Conservation (phyloP, 1,139 yeast species). For the Trichomonascaceae sp. region DNA sequence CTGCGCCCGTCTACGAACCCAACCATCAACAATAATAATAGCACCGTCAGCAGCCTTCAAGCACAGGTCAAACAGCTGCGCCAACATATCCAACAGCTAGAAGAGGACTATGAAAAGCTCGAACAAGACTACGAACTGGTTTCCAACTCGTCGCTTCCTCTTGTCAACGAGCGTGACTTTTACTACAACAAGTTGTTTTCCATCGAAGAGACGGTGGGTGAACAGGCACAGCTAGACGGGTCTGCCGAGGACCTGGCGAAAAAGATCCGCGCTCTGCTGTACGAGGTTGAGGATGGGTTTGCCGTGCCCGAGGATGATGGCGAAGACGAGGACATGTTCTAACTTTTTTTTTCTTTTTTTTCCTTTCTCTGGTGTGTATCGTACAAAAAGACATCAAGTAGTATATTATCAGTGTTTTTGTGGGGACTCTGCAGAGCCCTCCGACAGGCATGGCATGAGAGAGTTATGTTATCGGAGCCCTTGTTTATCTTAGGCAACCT, state of each 20-base stretch:
- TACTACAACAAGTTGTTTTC: constrained; percentile 83
- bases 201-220: constrained; percentile 57
- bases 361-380: too few species aligned
- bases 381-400: too few species aligned
- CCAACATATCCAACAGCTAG: constrained; percentile 30
- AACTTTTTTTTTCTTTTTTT: background rate
- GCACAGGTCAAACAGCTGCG: too few species aligned
- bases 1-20: too few species aligned
- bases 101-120: constrained; percentile 33
- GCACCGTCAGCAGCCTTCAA: too few species aligned
- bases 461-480: too few species aligned
- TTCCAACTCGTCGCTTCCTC: constrained; percentile 29
- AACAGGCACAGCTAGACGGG: constrained; percentile 11
- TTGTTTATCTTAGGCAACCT: background rate
- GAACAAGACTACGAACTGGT: constrained; percentile 36
- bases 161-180: constrained; percentile 62
- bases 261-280: constrained; percentile 24
- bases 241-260: constrained; percentile 40
- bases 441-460: constrained; percentile 19
- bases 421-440: too few species aligned
- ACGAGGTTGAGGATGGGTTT: constrained; percentile 1
- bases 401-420: too few species aligned
- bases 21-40: too few species aligned
- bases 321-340: constrained; percentile 5
- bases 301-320: constrained; percentile 6